Conservation (phyloP, 2,329 filamentous ascomycete genomes). For the Tricladium varicosporioides region DNA sequence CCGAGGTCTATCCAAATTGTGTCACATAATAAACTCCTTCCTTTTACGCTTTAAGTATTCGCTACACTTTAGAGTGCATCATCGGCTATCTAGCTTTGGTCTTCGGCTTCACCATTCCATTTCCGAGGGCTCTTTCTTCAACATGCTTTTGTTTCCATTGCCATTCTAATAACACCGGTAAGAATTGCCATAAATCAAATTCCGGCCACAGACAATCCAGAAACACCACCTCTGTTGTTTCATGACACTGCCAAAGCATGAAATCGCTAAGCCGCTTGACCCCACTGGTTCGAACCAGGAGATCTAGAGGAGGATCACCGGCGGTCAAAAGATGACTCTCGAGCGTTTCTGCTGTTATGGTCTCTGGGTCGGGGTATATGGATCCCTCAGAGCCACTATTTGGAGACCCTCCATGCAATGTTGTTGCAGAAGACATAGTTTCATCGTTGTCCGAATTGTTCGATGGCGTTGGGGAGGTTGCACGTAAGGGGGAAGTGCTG, state of each 20-base stretch:
- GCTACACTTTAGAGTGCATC: neutral
- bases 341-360: constrained; percentile 79
- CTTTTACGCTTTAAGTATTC: neutral
- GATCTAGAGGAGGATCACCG: constrained; percentile 80
- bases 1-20: constrained; percentile 4
- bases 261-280: constrained; percentile 94
- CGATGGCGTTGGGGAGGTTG: constrained; percentile 48
- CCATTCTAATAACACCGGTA: constrained; percentile 93
- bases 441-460: constrained; percentile 43
- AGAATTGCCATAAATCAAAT: constrained; percentile 89
- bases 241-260: constrained; percentile 97
- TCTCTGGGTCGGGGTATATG: constrained; percentile 73
- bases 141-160: constrained; percentile 52
- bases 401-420: constrained; percentile 38
- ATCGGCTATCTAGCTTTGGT: constrained; percentile 19
- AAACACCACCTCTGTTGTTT: constrained; percentile 90
- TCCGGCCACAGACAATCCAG: constrained; percentile 92
- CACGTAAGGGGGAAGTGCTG: constrained; percentile 24
- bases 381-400: constrained; percentile 27
- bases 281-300: constrained; percentile 88
- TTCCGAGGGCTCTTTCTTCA: constrained; percentile 28
- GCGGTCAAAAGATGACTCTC: constrained; percentile 86
- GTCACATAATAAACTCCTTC: neutral
- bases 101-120: constrained; percentile 17
- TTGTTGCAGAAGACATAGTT: constrained; percentile 60